These are phyloP conservation scores for sunflower (Helianthus annuus) DNA, from an alignment of 129 eudicot genomes.

Conservation along the genomic window DNA sequence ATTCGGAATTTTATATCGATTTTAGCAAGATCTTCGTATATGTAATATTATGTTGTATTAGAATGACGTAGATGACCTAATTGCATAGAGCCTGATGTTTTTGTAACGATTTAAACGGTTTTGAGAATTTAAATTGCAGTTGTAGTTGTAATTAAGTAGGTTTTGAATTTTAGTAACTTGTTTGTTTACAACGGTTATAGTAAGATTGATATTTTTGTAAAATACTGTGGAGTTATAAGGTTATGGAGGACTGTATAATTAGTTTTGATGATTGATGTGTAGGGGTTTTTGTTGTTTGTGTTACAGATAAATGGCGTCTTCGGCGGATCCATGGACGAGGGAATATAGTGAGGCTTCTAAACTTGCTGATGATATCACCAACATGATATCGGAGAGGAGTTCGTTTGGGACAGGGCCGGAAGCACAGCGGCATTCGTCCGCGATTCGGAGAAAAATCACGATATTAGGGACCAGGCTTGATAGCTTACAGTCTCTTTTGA, in stretches of 20 bases:
- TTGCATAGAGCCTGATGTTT: conserved; percentile 5
- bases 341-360: conserved; percentile 76
- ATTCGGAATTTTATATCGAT: background rate
- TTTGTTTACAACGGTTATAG: conserved; percentile 1
- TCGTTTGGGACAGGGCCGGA: conserved; percentile 66
- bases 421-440: conserved; percentile 77
- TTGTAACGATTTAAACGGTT: background rate
- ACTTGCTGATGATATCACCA: conserved; percentile 68
- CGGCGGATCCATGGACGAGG: conserved; percentile 71
- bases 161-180: background rate
- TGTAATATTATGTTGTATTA: background rate
- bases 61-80: conserved; percentile 5
- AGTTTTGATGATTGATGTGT: conserved; percentile 17
- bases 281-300: conserved; percentile 12
- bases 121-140: background rate
- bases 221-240: background rate
- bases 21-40: background rate
- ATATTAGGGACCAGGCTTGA: conserved; percentile 79
- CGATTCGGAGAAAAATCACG: conserved; percentile 72
- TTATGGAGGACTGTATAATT: background rate
- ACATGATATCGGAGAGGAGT: conserved; percentile 77
- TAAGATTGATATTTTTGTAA: background rate
- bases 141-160: background rate
- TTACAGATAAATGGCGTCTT: conserved; percentile 58
- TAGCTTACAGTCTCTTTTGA: conserved; percentile 59